phyloP scores from a whole-genome alignment of 192 early-diverging fungal genomes.

The Backusella parvicylindrica region DNA sequence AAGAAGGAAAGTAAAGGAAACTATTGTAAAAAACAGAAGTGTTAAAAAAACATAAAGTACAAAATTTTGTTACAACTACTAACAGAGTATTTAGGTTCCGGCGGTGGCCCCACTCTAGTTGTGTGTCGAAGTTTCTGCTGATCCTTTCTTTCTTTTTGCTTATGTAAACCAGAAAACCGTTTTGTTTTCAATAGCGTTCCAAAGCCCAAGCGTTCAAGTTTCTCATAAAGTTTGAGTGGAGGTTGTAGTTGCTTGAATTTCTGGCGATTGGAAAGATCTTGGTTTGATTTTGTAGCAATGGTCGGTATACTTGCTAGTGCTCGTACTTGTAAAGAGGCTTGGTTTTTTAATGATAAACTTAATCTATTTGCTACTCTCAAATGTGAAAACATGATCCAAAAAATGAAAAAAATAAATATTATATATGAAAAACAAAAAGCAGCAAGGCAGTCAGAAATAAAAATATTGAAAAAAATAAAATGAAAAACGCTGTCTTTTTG shows the following conservation, averaged over 20 bases:
- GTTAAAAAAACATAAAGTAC: not conserved
- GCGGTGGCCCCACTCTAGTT: not conserved
- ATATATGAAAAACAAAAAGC: not conserved
- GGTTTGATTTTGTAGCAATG: not conserved
- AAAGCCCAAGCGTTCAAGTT: slow-evolving; percentile 31
- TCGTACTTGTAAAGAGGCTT: not conserved
- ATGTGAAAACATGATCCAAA: not conserved
- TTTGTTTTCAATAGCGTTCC: slow-evolving; percentile 30
- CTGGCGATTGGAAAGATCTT: slow-evolving; percentile 33
- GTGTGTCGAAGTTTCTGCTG: not conserved
- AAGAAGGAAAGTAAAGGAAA: slow-evolving; percentile 38
- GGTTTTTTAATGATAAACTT: not conserved
- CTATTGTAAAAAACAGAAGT: slow-evolving; percentile 4
- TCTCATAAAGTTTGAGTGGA: slow-evolving; percentile 19
- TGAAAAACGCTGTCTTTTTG: not conserved
- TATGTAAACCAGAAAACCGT: slow-evolving; percentile 21
- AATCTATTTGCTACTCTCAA: not conserved
- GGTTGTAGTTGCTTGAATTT: slow-evolving; percentile 34
- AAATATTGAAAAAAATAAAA: not conserved
- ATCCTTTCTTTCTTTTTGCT: not conserved
- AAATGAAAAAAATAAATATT: not conserved
- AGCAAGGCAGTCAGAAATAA: not conserved
- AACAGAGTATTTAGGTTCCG: slow-evolving; percentile 27
- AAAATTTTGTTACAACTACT: not conserved
- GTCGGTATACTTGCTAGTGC: not conserved